Conservation (phyloP, 352 stramenopile genomes). For the Detonula confervacea region DNA sequence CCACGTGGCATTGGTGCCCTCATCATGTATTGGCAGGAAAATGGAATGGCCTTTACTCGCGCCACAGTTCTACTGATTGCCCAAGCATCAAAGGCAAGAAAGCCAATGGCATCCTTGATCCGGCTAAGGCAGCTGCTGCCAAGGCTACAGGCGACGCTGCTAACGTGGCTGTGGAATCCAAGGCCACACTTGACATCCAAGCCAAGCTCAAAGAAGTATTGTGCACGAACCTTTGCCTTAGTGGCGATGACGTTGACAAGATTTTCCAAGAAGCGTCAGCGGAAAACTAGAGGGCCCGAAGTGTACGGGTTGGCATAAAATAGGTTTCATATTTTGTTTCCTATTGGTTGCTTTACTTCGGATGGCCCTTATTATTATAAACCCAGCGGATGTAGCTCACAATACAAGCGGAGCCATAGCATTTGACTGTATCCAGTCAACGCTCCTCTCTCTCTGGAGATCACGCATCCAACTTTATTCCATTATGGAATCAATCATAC, state of each 20-base stretch:
- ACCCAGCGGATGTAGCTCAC: not conserved
- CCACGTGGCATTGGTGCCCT: constrained; percentile 12
- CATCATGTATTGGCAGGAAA: constrained; percentile 1
- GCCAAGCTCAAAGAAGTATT: constrained; percentile 10
- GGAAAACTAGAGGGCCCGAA: constrained; percentile 30
- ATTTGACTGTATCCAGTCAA: too few relatives aligned
- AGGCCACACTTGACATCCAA: not conserved
- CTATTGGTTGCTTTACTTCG: constrained; percentile 13
- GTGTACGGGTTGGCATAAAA: constrained; percentile 10
- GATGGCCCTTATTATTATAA: constrained; percentile 12
- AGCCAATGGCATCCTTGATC: not conserved
- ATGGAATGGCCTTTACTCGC: too few relatives aligned
- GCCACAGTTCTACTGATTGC: not conserved
- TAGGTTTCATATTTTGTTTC: constrained; percentile 17
- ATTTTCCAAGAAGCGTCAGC: not conserved
- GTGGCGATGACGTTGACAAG: not conserved
- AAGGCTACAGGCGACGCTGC: not conserved
- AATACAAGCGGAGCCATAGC: too few relatives aligned
- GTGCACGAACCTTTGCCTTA: constrained; percentile 7
- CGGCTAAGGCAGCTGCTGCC: not conserved
- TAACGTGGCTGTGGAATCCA: too few relatives aligned
- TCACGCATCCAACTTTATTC: too few relatives aligned
- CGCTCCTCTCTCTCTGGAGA: too few relatives aligned
- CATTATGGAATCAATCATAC: not conserved
- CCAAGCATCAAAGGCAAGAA: not conserved